Evolutionary conservation across 2,329 filamentous ascomycete genomes (phyloP).

Genomic region (Aspergillus costaricaensis): DNA sequence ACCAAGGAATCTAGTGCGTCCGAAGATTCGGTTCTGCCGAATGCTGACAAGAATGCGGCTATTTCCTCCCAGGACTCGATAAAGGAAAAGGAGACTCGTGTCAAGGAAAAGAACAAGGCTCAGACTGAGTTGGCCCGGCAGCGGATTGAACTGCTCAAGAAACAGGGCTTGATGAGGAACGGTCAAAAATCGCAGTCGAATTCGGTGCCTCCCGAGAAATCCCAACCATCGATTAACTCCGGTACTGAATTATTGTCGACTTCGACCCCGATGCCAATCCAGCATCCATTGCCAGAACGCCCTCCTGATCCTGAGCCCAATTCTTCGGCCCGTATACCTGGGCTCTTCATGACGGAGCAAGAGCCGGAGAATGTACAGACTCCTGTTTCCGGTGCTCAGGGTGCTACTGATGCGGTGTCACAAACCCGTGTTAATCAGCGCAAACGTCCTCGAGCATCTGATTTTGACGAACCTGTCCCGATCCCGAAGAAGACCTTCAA

Average conservation of each 20-base stretch:
- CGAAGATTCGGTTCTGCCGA: constrained; percentile 6
- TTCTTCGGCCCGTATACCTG: constrained; percentile 50
- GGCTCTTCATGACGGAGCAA: constrained; percentile 52
- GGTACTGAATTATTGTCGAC: constrained; percentile 8
- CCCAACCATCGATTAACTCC: constrained; percentile 1
- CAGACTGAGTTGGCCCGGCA: constrained; percentile 76
- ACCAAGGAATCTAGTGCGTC: constrained; percentile 16
- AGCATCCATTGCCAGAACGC: constrained; percentile 42
- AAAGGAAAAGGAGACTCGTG: constrained; percentile 30
- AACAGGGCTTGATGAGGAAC: constrained; percentile 47
- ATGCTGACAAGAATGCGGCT: constrained; percentile 9
- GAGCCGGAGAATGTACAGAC: constrained; percentile 10
- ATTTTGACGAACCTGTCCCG: constrained; percentile 63
- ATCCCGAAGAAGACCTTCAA: constrained; percentile 64
- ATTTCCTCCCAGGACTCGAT: constrained; percentile 13
- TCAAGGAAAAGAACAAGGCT: constrained; percentile 56
- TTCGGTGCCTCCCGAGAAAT: constrained; percentile 8
- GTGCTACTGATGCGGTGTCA: constrained; percentile 23
- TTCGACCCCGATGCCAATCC: constrained; percentile 21
- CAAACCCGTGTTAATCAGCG: constrained; percentile 31
- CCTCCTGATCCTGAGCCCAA: constrained; percentile 34
- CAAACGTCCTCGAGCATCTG: constrained; percentile 68
- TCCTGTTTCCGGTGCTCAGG: constrained; percentile 13
- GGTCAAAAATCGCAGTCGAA: constrained; percentile 32
- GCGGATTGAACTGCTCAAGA: constrained; percentile 74